Conservation (phyloP, 345 rosid species). For the Salix exigua region DNA sequence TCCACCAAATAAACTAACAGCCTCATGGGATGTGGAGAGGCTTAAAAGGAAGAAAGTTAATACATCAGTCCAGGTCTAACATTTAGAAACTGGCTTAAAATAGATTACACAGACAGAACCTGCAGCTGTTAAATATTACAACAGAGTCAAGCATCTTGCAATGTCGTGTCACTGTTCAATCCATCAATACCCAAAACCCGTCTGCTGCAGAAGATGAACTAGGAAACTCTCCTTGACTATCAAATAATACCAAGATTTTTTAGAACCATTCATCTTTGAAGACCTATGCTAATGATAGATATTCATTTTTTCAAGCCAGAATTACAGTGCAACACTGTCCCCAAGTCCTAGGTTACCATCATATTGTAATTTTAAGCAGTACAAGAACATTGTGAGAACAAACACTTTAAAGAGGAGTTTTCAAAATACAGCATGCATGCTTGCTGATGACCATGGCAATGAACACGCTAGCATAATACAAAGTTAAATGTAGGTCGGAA, state of each 20-base stretch:
- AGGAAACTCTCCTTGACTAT: background rate
- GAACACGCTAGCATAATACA: background rate
- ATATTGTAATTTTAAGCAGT: background rate
- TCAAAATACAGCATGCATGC: background rate
- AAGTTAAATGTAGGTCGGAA: background rate
- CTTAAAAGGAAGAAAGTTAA: background rate
- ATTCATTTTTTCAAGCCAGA: background rate
- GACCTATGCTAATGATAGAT: background rate
- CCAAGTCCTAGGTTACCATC: background rate
- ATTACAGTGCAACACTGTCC: background rate
- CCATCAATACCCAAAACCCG: background rate
- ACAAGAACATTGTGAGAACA: background rate
- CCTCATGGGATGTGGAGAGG: background rate
- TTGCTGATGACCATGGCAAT: background rate
- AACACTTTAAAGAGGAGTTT: background rate
- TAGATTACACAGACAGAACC: background rate
- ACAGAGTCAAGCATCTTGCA: background rate
- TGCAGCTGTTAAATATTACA: background rate
- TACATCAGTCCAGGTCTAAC: background rate
- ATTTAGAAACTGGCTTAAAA: background rate
- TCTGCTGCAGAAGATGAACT: background rate
- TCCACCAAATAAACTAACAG: background rate
- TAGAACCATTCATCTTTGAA: constrained; percentile 3
- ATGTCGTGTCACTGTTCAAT: background rate
- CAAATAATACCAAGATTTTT: background rate